Conservation (phyloP, 2,329 filamentous ascomycete species). For the Rutstroemia sydowiana region DNA sequence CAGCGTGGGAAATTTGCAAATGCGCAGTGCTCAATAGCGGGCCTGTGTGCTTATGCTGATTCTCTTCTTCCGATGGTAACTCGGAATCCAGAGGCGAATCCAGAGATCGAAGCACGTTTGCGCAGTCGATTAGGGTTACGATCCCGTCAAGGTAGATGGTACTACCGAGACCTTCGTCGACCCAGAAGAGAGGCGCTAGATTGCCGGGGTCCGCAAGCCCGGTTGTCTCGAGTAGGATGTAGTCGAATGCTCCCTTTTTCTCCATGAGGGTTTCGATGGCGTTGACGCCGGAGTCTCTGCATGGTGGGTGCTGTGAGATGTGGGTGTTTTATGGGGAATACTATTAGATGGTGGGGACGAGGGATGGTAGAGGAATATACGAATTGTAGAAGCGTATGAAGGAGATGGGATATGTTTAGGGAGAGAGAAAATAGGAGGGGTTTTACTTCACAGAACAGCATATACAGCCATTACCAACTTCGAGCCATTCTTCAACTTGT, state of each 20-base stretch:
- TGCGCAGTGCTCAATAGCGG: slow-evolving; percentile 85
- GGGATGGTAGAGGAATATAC: background rate
- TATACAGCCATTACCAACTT: slow-evolving; percentile 93
- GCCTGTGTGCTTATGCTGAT: slow-evolving; percentile 37
- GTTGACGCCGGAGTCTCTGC: slow-evolving; percentile 80
- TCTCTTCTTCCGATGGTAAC: slow-evolving; percentile 36
- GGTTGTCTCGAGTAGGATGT: slow-evolving; percentile 94
- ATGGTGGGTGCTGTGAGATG: slow-evolving; percentile 6
- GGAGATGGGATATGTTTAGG: background rate
- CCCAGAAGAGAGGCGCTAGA: slow-evolving; percentile 92
- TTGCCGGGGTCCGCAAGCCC: slow-evolving; percentile 94
- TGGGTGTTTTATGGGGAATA: background rate
- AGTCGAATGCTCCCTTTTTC: slow-evolving; percentile 88
- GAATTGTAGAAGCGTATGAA: background rate
- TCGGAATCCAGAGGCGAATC: slow-evolving; percentile 60
- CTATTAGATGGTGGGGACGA: background rate
- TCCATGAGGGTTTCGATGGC: slow-evolving; percentile 96
- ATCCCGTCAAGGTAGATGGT: slow-evolving; percentile 96
- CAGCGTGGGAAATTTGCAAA: slow-evolving; percentile 92
- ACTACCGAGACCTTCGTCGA: slow-evolving; percentile 90
- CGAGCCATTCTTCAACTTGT: slow-evolving; percentile 87
- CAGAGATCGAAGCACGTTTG: slow-evolving; percentile 77
- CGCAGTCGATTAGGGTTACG: slow-evolving; percentile 90
- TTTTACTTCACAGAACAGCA: slow-evolving; percentile 90
- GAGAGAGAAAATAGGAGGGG: background rate